Base-by-base conservation (phyloP, 768 basidiomycete species). In the Phallus indusiatus region DNA sequence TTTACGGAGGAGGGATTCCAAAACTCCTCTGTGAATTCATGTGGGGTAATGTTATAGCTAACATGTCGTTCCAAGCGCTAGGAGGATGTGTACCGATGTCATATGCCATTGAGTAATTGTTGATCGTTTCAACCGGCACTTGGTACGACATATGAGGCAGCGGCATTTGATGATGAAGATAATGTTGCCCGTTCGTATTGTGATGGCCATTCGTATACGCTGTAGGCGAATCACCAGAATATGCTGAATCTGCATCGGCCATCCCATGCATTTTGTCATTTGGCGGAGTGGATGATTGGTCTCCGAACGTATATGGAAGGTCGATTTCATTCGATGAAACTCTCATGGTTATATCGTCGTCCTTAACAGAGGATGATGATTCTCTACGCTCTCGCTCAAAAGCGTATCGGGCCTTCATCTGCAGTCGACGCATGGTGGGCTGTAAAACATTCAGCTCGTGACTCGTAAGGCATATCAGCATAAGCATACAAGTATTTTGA, bases 271-370 rank as follows among this genome's bases (percentile, higher is more conserved):
- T 20, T n/a, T 51, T 34, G 3, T 22, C 50, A 34, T 22, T 17
- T 16, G 11, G 21, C 8, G 50, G 21, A 22, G 50, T 22, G 16
- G 21, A 14, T 14, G 50, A 22, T 8, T 22, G 52, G 8, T 59
- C 57, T 6, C 57, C 57, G 47, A 59, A 53, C 9, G n/a, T 20
- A 17, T 42, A 59, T 33, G 57, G 57, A 21, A 51, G 52, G 24
- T 37, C 21, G 11, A 47, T 50, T 12, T 59, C 57, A 5, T 48
- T 33, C 22, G 57, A 35, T 21, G 57, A 59, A 28, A 52, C 22
- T 16, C 24, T 28, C 24, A 54, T 54, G 10, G 2, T 48, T 34
- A 56, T 49, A 47, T 56, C 53, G 24, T 54, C 55, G 22, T 56
- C 55, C 55, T 14, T 35, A 6, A 21, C 47, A 2, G 47, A 42